These are phyloP conservation scores for Hygrophorus russula DNA, from an alignment of 768 basidiomycete species.

Conservation along the genomic window DNA sequence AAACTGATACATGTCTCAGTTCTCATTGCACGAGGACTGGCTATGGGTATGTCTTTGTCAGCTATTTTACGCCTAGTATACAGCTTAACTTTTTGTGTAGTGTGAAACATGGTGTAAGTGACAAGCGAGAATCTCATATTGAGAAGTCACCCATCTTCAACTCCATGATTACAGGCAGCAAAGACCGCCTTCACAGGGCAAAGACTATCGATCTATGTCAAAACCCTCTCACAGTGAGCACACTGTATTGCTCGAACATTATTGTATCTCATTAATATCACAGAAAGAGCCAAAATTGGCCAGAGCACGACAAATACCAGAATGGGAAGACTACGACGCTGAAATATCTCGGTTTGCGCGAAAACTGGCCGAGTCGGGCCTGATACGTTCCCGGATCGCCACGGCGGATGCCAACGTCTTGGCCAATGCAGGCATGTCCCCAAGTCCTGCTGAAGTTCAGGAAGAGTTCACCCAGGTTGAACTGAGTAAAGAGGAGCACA, in stretches of 20 bases:
- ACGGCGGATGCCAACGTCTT: slow-evolving; percentile 61
- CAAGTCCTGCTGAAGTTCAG: background rate
- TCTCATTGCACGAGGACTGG: slow-evolving; percentile 88
- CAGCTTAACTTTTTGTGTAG: slow-evolving; percentile 24
- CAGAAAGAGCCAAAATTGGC: slow-evolving; percentile 97
- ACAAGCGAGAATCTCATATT: background rate
- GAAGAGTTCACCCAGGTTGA: background rate
- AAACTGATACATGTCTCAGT: slow-evolving; percentile 29
- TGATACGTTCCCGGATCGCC: slow-evolving; percentile 55
- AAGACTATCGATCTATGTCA: slow-evolving; percentile 96
- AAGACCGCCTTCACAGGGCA: slow-evolving; percentile 68
- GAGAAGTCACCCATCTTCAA: background rate
- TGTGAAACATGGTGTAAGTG: slow-evolving; percentile 97
- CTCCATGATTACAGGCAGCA: slow-evolving; percentile 44
- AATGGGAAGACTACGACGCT: slow-evolving; percentile 91
- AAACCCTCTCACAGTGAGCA: slow-evolving; percentile 81
- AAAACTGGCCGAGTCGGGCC: slow-evolving; percentile 57
- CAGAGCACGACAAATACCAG: slow-evolving; percentile 89
- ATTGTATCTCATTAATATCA: slow-evolving; percentile 4
- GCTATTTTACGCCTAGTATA: background rate
- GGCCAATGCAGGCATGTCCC: slow-evolving; percentile 20
- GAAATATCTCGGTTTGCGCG: slow-evolving; percentile 83
- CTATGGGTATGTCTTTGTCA: slow-evolving; percentile 58
- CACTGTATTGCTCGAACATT: background rate
- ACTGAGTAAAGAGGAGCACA: background rate